These are phyloP conservation scores for Triadica sebifera DNA, from an alignment of 345 rosid species.

Conservation along the genomic window DNA sequence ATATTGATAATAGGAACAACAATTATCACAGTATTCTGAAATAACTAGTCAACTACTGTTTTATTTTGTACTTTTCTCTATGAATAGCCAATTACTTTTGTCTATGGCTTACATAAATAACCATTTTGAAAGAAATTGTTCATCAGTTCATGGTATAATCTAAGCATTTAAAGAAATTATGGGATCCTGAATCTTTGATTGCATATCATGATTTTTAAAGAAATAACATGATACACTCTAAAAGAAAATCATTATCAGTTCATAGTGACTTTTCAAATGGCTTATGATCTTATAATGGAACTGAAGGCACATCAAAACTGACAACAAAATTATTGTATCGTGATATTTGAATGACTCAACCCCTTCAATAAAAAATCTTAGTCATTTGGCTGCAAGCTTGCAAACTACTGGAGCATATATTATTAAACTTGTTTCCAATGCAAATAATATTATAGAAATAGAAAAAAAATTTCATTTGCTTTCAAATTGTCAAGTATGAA, in stretches of 20 bases:
- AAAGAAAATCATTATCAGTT: too few species aligned
- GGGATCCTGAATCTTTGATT: slow-evolving; percentile 10
- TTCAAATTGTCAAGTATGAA: slow-evolving; percentile 39
- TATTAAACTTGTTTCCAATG: slow-evolving; percentile 38
- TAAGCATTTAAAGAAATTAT: background rate
- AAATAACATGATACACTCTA: too few species aligned
- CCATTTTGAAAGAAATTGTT: background rate
- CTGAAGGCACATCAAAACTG: slow-evolving; percentile 18
- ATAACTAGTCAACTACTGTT: too few species aligned
- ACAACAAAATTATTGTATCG: slow-evolving; percentile 47
- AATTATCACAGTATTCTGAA: too few species aligned
- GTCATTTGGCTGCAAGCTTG: slow-evolving; percentile 37
- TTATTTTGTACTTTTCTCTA: too few species aligned
- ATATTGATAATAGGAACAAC: too few species aligned
- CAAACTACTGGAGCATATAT: slow-evolving; percentile 48
- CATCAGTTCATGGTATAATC: background rate
- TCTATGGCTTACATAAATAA: too few species aligned
- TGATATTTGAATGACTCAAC: slow-evolving; percentile 31
- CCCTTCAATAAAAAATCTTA: slow-evolving; percentile 41
- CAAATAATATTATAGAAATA: slow-evolving; percentile 47
- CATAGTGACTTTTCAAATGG: slow-evolving; percentile 49
- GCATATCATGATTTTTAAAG: background rate
- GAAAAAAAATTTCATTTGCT: slow-evolving; percentile 41
- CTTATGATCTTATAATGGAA: slow-evolving; percentile 32
- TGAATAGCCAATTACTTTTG: too few species aligned